Base-by-base conservation (phyloP, 345 rosid genomes). In the Lepidium sativum region DNA sequence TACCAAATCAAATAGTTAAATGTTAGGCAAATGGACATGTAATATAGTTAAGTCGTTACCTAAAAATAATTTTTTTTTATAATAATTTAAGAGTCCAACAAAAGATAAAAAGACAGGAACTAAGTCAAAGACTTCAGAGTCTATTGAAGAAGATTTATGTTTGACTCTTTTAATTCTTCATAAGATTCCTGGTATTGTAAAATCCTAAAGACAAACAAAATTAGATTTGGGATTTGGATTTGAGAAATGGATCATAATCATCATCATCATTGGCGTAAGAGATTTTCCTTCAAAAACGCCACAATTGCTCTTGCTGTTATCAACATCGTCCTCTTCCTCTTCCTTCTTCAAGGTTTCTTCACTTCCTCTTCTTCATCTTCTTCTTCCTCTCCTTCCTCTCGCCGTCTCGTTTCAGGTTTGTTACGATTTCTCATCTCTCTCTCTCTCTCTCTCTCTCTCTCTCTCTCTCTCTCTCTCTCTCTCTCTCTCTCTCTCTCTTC, bases 281-380 rank as follows among this genome's bases (percentile, higher is more conserved):
- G 85, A 35, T 77, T 92, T 54, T 85, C 96, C 11, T 89, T 85
- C 80, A 89, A 84, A 79, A 86, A 76, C 80, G 95, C 86, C 0
- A 92, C 97, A 42, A 82, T 92, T 25, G 60, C 77, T 14, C 60
- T 89, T 51, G 84, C 87, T 13, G 34, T 81, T 31, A 31, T 92
- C 67, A 92, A 92, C 41, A 21, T 88, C 10, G 4, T 82, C 71
- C 69, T 67, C 21, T 85, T 67, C 52, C 80, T 92, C 39, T 64
- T 81, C 69, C 62, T 87, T 73, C 91, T 92, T 40, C 96, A 73
- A 25, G 76, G 80, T 16, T 83, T 79, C 52, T 79, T 86, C 77
- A 74, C 75, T 55, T 71, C 83, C 6, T 62, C 85, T 23, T 75
- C 86, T 29, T 45, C 84, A 18, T 84, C 77, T 37, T 54, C 68